These are phyloP conservation scores for Moricandia arvensis DNA, from an alignment of 345 rosid species.

Conservation along the genomic window DNA sequence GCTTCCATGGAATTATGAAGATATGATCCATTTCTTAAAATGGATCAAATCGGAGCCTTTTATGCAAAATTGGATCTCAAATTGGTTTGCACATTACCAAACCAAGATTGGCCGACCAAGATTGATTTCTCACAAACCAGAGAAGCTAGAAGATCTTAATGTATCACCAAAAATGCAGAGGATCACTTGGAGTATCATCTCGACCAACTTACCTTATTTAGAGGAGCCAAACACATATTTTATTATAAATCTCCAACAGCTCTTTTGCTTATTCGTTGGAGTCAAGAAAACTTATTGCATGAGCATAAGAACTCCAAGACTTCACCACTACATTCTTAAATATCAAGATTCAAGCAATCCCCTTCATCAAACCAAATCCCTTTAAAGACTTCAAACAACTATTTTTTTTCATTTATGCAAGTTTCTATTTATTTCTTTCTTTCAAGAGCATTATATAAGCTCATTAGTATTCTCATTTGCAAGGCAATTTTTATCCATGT, in stretches of 20 bases:
- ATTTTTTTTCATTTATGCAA: no score
- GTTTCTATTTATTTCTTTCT: no score
- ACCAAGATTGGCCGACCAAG: background rate
- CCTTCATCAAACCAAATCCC: background rate
- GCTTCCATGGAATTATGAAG: no score
- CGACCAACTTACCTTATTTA: background rate
- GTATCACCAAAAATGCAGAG: background rate
- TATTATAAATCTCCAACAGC: background rate
- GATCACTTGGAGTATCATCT: background rate
- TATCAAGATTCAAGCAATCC: background rate
- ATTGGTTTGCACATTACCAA: no score
- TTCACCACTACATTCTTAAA: background rate
- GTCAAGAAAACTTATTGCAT: background rate
- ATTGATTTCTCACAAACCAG: background rate
- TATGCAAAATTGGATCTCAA: no score
- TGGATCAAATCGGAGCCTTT: no score
- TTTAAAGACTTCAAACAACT: background rate
- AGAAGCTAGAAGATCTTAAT: background rate
- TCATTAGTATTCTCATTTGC: no score
- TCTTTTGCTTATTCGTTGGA: no score
- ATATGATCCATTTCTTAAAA: no score
- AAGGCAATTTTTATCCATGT: no score
- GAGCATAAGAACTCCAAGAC: background rate
- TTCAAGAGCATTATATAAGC: no score
- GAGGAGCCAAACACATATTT: background rate